Conservation (phyloP, 2,329 filamentous ascomycete species). For the Fusarium sp. region DNA sequence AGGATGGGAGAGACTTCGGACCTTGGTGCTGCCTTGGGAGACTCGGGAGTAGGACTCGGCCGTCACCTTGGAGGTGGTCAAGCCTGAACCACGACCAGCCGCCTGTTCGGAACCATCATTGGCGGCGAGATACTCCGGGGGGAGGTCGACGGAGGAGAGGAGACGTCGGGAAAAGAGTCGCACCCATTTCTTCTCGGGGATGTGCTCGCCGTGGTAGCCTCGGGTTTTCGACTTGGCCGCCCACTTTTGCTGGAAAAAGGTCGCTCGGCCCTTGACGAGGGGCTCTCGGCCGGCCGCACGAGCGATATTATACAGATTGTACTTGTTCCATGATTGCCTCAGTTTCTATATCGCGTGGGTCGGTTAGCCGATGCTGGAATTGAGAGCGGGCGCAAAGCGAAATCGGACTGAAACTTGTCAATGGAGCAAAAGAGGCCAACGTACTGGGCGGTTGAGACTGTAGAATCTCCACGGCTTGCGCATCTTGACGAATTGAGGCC, state of each 20-base stretch:
- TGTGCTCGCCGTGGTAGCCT: slow-evolving; percentile 93
- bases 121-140: slow-evolving; percentile 80
- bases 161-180: slow-evolving; percentile 89
- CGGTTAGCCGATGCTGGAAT: slow-evolving; percentile 30
- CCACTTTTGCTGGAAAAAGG: slow-evolving; percentile 99
- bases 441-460: slow-evolving; percentile 73
- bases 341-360: slow-evolving; percentile 73
- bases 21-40: slow-evolving; percentile 35
- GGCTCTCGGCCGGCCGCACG: slow-evolving; percentile 49
- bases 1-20: slow-evolving; percentile 35
- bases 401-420: slow-evolving; percentile 1
- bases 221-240: slow-evolving; percentile 84
- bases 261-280: slow-evolving; percentile 57
- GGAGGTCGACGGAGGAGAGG: slow-evolving; percentile 86
- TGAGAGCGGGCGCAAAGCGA: slow-evolving; percentile 7
- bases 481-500: slow-evolving; percentile 56
- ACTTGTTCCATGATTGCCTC: slow-evolving; percentile 97
- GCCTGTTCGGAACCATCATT: slow-evolving; percentile 87
- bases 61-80: slow-evolving; percentile 50
- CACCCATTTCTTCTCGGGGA: slow-evolving; percentile 93
- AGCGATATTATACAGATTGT: slow-evolving; percentile 91
- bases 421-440: slow-evolving; percentile 43
- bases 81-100: slow-evolving; percentile 83
- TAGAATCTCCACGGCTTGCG: slow-evolving; percentile 72
- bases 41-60: slow-evolving; percentile 51